Base-by-base conservation (phyloP, 139 green algal species). In the Gonium pectorale region DNA sequence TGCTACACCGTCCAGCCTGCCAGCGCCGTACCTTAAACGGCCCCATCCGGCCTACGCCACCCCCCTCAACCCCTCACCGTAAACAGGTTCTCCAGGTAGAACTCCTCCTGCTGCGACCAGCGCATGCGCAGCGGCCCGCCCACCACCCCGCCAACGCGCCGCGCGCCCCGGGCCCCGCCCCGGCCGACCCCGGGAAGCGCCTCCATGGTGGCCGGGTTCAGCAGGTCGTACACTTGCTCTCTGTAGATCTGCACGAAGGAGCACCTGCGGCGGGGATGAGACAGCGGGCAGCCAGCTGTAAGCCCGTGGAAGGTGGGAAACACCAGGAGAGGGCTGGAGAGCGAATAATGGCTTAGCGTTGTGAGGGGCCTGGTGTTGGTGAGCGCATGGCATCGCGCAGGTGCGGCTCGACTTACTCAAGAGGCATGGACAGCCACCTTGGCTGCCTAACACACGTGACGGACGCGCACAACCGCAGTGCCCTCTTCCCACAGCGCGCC, bases 51-150 rank as follows among this genome's bases (percentile, higher is more conserved):
- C 17, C 49, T 17, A 56, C 49, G 13, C 49, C 49, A 26, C 49
- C 17, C 49, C 49, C 49, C 49, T 17, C 49, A 13, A 56, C 49
- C 49, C 46, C 70, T 21, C 62, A 90, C 87, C 67, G 79, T 86
- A 87, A 89, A 92, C 70, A 94, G 40, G 81, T 92, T 91, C 72
- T 94, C 91, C 35, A 94, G 79, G 82, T 94, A 90, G 59, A 94
- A 94, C 67, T 89, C 88, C 31, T 89, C 62, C 49, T 54, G 29
- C 29, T 86, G 87, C 68, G 63, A 87, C 91, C 91, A 94, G 0
- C 91, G 83, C 85, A 94, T 79, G 22, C 73, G 66, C 78, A 93
- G 81, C 46, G 80, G 62, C 33, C 43, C 60, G n/a, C 60, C 60
- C 43, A 21, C 38, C 38, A 24, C 67, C 59, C 70, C 59, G 0